These are phyloP conservation scores for Arctostaphylos glauca DNA, from an alignment of 148 eudicot genomes.

Conservation along the genomic window DNA sequence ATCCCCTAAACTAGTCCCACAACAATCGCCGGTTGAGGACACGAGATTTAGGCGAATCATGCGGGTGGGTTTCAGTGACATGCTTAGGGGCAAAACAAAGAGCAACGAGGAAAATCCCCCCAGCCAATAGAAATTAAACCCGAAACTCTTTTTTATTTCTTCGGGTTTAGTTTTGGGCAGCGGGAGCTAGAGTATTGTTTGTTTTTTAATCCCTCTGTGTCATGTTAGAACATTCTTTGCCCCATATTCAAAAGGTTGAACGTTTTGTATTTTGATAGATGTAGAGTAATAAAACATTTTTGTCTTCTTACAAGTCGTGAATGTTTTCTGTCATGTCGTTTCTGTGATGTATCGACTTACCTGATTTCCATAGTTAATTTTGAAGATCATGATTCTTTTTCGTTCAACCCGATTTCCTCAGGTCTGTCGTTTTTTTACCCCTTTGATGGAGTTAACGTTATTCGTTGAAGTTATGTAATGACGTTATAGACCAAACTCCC, in stretches of 20 bases:
- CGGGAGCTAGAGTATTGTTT: background rate
- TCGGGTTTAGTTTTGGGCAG: background rate
- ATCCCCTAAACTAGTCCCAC: conserved; percentile 34
- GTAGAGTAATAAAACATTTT: conserved; percentile 2
- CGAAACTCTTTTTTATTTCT: background rate
- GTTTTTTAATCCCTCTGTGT: background rate
- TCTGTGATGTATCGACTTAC: too few relatives aligned
- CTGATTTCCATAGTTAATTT: too few relatives aligned
- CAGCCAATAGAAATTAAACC: conserved; percentile 21
- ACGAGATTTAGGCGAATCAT: conserved; percentile 84
- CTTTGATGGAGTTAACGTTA: too few relatives aligned
- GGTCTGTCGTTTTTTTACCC: too few relatives aligned
- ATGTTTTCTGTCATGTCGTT: too few relatives aligned
- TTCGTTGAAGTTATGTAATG: too few relatives aligned
- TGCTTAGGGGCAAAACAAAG: conserved; percentile 69
- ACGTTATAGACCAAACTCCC: too few relatives aligned
- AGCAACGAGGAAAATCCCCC: conserved; percentile 45
- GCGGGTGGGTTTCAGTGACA: conserved; percentile 86
- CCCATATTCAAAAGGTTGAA: background rate
- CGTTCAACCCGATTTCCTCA: too few relatives aligned
- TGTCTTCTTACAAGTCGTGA: background rate
- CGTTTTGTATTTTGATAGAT: background rate
- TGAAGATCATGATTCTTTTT: too few relatives aligned
- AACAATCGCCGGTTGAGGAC: conserved; percentile 60
- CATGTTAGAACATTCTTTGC: background rate